phyloP scores from a whole-genome alignment of 176 grass and related monocot genomes.

The Coix lacrymajobi region DNA sequence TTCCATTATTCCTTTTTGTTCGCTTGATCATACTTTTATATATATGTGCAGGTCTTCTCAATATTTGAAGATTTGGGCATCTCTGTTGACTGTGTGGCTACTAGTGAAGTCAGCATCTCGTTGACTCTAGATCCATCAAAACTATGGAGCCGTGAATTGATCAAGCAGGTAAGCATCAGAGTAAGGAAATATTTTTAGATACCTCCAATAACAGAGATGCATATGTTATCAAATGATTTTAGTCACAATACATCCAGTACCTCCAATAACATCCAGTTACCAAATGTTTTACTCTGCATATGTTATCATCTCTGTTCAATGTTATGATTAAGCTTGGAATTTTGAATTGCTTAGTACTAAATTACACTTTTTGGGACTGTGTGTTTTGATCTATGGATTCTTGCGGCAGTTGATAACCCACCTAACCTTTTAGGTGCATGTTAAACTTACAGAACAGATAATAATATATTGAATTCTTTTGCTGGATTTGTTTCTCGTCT shows the following conservation, averaged over 20 bases:
- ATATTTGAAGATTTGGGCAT: slow-evolving; percentile 98
- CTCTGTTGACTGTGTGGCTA: slow-evolving; percentile 92
- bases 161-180: slow-evolving; percentile 65
- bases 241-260: background rate
- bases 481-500: too few relatives aligned
- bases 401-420: background rate
- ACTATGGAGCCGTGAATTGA: slow-evolving; percentile 83
- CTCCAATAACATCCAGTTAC: background rate
- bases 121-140: slow-evolving; percentile 85
- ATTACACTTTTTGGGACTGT: background rate
- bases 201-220: background rate
- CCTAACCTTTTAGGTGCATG: background rate
- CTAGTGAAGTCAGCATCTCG: slow-evolving; percentile 98
- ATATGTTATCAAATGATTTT: background rate
- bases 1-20: background rate
- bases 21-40: background rate
- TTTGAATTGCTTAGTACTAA: background rate
- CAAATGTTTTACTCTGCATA: background rate
- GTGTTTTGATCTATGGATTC: background rate
- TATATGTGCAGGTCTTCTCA: slow-evolving; percentile 68
- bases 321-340: background rate
- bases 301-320: background rate
- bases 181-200: background rate
- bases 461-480: too few relatives aligned
- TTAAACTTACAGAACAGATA: background rate